Evolutionary conservation across 306 rosid species (phyloP).

Genomic region (Parietaria judaica): DNA sequence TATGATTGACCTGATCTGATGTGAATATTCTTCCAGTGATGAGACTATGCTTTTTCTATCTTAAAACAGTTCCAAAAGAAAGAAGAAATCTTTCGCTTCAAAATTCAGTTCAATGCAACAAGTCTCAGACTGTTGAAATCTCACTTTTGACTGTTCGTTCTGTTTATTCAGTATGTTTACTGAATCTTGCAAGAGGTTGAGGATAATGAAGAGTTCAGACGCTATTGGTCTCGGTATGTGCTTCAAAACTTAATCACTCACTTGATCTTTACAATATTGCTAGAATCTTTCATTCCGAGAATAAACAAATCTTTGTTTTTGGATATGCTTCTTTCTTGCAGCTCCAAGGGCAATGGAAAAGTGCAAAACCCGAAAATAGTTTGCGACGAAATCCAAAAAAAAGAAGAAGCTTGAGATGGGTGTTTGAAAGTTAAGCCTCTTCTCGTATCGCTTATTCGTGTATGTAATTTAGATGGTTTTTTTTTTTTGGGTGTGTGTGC

Average conservation of each 20-base stretch:
- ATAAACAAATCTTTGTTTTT: too few species aligned
- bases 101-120: background rate
- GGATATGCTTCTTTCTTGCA: constrained; percentile 24
- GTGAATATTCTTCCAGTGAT: constrained; percentile 4
- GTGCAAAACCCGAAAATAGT: constrained; percentile 52
- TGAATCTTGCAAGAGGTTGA: constrained; percentile 70
- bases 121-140: constrained; percentile 5
- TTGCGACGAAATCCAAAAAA: constrained; percentile 14
- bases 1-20: constrained; percentile 2
- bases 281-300: too few species aligned
- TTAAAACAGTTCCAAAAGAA: background rate
- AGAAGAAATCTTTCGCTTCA: background rate
- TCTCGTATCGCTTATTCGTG: constrained; percentile 16
- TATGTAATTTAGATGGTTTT: constrained; percentile 27
- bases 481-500: constrained; percentile 10
- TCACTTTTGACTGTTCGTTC: constrained; percentile 12
- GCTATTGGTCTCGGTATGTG: constrained; percentile 79
- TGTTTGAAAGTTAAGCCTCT: constrained; percentile 6
- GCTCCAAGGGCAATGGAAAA: constrained; percentile 93
- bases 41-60: background rate
- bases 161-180: constrained; percentile 73
- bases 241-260: background rate
- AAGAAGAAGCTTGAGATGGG: constrained; percentile 11
- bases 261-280: too few species aligned
- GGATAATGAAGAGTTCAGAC: constrained; percentile 96